Evolutionary conservation across 2,329 filamentous ascomycete genomes (phyloP).

Genomic region (Trichoderma sp.): DNA sequence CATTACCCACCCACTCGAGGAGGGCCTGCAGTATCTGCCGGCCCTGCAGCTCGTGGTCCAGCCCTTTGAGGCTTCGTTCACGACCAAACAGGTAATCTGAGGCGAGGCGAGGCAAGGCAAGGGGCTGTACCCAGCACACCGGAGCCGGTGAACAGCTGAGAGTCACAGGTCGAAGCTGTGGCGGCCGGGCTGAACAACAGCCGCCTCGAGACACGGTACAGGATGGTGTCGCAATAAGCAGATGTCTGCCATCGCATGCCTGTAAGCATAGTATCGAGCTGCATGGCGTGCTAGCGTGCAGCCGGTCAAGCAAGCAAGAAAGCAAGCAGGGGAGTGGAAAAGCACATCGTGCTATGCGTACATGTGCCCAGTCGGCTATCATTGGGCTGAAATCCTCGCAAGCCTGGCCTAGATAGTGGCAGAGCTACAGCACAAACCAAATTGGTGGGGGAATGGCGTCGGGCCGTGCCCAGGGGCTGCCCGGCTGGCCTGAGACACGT

Average conservation of each 20-base stretch:
- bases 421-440: background rate
- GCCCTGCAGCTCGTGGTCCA: background rate
- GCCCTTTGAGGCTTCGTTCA: background rate
- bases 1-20: background rate
- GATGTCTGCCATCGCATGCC: background rate
- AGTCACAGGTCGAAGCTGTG: background rate
- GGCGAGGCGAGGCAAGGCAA: background rate
- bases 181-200: background rate
- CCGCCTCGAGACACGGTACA: background rate
- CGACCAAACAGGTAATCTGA: background rate
- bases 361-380: background rate
- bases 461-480: slow-evolving; percentile 3
- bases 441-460: slow-evolving; percentile 1
- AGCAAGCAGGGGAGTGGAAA: background rate
- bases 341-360: background rate
- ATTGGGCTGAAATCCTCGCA: slow-evolving; percentile 16
- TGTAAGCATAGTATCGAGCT: background rate
- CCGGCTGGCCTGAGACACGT: slow-evolving; percentile 1
- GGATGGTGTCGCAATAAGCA: background rate
- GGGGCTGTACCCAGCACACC: background rate
- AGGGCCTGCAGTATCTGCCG: background rate
- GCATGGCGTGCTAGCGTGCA: slow-evolving; percentile 2
- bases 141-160: background rate
- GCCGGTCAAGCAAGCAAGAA: background rate
- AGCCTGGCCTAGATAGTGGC: background rate